Percentiles rank a stretch among this genome's conserved stretches.
Evolutionary conservation across 2,329 filamentous ascomycete species (phyloP).

Genomic region (Claviceps pusilla): DNA sequence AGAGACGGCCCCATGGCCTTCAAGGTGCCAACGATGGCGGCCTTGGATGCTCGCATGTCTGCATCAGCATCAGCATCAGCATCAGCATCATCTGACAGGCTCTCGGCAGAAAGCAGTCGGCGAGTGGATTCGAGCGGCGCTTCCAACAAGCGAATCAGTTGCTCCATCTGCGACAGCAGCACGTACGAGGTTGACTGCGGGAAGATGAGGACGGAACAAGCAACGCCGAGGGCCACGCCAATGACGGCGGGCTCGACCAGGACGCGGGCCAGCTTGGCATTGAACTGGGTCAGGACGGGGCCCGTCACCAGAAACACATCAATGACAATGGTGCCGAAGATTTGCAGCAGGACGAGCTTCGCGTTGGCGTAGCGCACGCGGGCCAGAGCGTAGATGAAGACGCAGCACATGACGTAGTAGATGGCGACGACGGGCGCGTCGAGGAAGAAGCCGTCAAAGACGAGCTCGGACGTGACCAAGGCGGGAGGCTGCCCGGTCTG

Average conservation of each 20-base stretch:
- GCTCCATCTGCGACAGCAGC: constrained; percentile 21
- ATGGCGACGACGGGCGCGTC: constrained; percentile 28
- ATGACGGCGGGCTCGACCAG: constrained; percentile 31
- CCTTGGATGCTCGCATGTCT: constrained; percentile 13
- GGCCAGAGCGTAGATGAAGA: constrained; percentile 29
- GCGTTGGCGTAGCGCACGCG: constrained; percentile 29
- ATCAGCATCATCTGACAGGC: constrained; percentile 12
- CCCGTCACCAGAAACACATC: constrained; percentile 30
- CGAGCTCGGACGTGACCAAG: constrained; percentile 19
- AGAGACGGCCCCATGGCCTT: constrained; percentile 24
- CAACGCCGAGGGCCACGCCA: constrained; percentile 29
- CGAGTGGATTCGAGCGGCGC: constrained; percentile 18
- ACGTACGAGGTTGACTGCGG: constrained; percentile 33
- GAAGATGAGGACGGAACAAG: constrained; percentile 30
- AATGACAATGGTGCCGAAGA: constrained; percentile 31
- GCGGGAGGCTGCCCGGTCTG: constrained; percentile 10
- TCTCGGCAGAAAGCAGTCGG: constrained; percentile 9
- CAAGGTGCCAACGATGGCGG: constrained; percentile 19
- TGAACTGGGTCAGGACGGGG: constrained; percentile 26
- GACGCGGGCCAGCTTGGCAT: constrained; percentile 20
- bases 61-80: too few relatives aligned
- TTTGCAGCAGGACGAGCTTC: constrained; percentile 28
- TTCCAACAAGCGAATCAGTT: constrained; percentile 18
- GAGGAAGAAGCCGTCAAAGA: constrained; percentile 31
- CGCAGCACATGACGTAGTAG: constrained; percentile 22